Conservation (phyloP, 179 eudicot species). For the Patellifolia procumbens region DNA sequence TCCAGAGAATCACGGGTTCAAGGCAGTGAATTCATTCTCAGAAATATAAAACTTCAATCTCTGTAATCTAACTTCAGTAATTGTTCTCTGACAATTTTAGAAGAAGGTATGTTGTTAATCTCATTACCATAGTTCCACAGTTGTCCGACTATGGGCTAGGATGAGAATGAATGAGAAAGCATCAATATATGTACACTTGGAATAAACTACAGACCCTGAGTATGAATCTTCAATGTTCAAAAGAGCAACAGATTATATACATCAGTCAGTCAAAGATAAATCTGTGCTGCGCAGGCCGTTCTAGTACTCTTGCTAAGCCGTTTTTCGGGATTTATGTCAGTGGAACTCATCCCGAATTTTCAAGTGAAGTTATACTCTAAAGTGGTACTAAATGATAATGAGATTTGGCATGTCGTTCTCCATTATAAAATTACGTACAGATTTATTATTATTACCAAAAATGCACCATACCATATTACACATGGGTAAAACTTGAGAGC, state of each 20-base stretch:
- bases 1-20: slow-evolving; percentile 84
- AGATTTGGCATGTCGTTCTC: neutral
- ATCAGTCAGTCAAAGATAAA: too few species aligned
- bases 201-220: neutral
- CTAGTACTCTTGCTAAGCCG: too few species aligned
- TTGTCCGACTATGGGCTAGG: neutral
- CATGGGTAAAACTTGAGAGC: neutral
- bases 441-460: too few species aligned
- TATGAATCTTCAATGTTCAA: neutral
- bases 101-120: slow-evolving; percentile 4
- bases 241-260: neutral
- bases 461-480: too few species aligned
- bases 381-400: too few species aligned
- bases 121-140: neutral
- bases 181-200: neutral
- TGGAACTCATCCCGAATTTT: too few species aligned
- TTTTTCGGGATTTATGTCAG: too few species aligned
- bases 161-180: neutral
- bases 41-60: slow-evolving; percentile 47
- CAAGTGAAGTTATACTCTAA: too few species aligned
- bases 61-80: slow-evolving; percentile 4
- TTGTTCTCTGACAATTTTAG: neutral
- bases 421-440: neutral
- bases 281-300: too few species aligned
- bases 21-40: slow-evolving; percentile 63